phyloP scores from a whole-genome alignment of 208 protist genomes.

The Leishmania aethiopica region DNA sequence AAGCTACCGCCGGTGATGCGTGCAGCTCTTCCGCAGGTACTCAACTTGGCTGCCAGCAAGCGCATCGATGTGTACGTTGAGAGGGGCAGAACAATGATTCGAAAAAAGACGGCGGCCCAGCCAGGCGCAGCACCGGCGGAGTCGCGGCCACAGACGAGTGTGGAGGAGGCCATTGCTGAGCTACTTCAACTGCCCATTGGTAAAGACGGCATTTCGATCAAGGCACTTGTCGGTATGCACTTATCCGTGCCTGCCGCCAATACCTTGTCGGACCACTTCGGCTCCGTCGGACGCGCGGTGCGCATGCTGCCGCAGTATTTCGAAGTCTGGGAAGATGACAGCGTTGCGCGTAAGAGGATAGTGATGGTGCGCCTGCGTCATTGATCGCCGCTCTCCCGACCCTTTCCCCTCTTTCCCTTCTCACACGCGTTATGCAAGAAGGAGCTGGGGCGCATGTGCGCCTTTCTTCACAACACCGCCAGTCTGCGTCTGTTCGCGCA shows the following conservation, averaged over 20 bases:
- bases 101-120: conserved; percentile 28
- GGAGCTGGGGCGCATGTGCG: background rate
- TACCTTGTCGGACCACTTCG: conserved; percentile 62
- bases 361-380: conserved; percentile 7
- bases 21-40: conserved; percentile 50
- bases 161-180: conserved; percentile 77
- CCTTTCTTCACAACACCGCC: background rate
- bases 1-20: conserved; percentile 70
- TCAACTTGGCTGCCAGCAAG: conserved; percentile 52
- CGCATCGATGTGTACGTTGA: conserved; percentile 40
- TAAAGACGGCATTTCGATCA: conserved; percentile 49
- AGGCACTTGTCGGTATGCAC: conserved; percentile 49
- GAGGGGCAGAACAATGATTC: conserved; percentile 42
- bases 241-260: conserved; percentile 35
- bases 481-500: background rate
- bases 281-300: conserved; percentile 44
- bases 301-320: conserved; percentile 81
- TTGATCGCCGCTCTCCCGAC: background rate
- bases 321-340: background rate
- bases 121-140: background rate
- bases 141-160: conserved; percentile 30
- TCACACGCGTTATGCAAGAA: background rate
- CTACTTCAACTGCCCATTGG: conserved; percentile 63
- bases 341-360: background rate
- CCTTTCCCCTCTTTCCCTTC: background rate